Conservation (phyloP, 495 filamentous ascomycete species). For the Hypoxylon lenormandii region DNA sequence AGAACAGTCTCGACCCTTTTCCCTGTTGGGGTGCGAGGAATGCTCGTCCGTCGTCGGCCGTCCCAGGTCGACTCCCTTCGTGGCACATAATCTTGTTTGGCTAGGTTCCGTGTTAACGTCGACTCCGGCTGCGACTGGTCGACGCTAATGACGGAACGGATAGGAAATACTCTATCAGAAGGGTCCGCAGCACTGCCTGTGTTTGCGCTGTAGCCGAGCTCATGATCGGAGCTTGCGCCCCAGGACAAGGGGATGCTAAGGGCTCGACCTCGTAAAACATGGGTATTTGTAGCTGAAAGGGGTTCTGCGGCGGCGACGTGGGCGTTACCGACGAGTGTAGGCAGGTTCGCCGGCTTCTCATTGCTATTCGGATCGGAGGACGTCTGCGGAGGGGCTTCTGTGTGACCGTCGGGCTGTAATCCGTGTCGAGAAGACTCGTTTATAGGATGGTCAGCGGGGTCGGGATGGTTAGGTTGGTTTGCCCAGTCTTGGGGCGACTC, state of each 20-base stretch:
- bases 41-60: conserved; percentile 30
- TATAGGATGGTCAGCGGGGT: conserved; percentile 7
- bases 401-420: conserved; percentile 8
- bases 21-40: conserved; percentile 21
- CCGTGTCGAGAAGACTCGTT: conserved; percentile 4
- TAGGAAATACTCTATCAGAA: conserved; percentile 81
- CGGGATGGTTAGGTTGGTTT: conserved; percentile 1
- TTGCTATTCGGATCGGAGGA: conserved; percentile 7
- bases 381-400: conserved; percentile 8
- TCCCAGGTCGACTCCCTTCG: conserved; percentile 47
- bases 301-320: not conserved
- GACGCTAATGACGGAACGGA: conserved; percentile 83
- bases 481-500: conserved; percentile 26
- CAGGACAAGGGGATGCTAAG: conserved; percentile 44
- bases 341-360: conserved; percentile 3
- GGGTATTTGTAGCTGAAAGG: conserved; percentile 2
- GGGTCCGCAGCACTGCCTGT: conserved; percentile 46
- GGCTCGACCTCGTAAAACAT: conserved; percentile 12
- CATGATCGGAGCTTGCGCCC: conserved; percentile 44
- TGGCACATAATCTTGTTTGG: conserved; percentile 47
- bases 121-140: conserved; percentile 63
- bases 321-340: conserved; percentile 8
- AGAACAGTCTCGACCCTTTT: conserved; percentile 7
- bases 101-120: conserved; percentile 47
- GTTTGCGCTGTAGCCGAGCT: conserved; percentile 39